Base-by-base conservation (phyloP, 495 filamentous ascomycete genomes). In the Saxophila tyrrhenica region DNA sequence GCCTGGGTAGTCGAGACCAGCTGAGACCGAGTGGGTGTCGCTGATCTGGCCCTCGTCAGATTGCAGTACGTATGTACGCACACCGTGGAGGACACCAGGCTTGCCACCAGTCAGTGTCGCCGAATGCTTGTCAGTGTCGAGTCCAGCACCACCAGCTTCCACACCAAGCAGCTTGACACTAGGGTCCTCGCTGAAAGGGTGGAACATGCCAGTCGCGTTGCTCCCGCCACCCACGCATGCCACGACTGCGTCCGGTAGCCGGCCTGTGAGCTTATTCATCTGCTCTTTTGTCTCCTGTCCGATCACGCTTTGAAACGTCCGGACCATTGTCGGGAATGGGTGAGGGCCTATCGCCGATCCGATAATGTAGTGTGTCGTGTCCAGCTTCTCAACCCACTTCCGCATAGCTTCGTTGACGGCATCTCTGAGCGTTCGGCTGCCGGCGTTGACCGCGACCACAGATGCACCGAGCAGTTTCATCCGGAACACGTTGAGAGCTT, bases 11-110 rank as follows among this genome's bases (percentile, higher is more conserved):
- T 98, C 92, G 1, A 98, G 79, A 55, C 92, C 94, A 1, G 92
- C 92, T n/a, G 89, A 95, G 59, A 98, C 82, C 15, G 89, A 95
- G 70, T 98, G 92, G 0, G 92, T 97, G 32, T 96, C 89, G 25
- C 75, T 76, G 62, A 98, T 95, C 70, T 98, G 94, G 9, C 92
- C 92, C 67, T 94, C 79, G 59, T 83, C 74, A 69, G 94, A 80
- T 72, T 98, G 92, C 1, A 98, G 77, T 21, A 98, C 81, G 64
- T 98, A 98, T 19, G 92, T 98, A 38, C 89, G 83, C 1, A 97
- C 92, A 50, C 92, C 92, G 68, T 98, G 92, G 8, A 98, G 73
- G 13, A 98, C 92, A 55, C 92, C 92, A 71, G 94, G 94, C 43
- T 78, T 78, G 21, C 92, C 92, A 3, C 85, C 86, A 11, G 84